A percentile compares a stretch with the other conserved stretches of the same genome.
These are phyloP conservation scores for Pyronema omphalodes DNA, from an alignment of 495 filamentous ascomycete species.

Conservation along the genomic window DNA sequence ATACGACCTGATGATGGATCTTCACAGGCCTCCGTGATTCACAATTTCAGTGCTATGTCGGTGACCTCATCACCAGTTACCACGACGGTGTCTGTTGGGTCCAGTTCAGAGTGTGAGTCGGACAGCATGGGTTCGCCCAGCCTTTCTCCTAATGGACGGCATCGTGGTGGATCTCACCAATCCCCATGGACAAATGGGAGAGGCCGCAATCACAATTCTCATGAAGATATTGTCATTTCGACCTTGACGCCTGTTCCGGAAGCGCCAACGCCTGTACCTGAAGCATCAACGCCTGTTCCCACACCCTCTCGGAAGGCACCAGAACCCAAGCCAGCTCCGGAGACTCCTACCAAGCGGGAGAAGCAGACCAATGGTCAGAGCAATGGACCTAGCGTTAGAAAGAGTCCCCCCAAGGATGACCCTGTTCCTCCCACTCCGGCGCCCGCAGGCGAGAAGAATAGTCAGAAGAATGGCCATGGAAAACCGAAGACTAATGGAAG, in stretches of 20 bases:
- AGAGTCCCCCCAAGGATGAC: background rate
- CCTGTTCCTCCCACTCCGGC: conserved; percentile 4
- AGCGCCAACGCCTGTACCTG: conserved; percentile 8
- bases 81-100: background rate
- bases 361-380: background rate
- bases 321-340: conserved; percentile 7
- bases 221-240: conserved; percentile 14
- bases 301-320: conserved; percentile 4
- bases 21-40: background rate
- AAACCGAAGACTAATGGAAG: conserved; percentile 9
- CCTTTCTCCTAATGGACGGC: conserved; percentile 15
- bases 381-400: conserved; percentile 1
- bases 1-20: background rate
- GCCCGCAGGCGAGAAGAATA: background rate
- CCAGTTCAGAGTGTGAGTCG: conserved; percentile 5
- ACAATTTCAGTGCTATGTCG: background rate
- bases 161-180: conserved; percentile 15
- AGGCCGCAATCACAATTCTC: conserved; percentile 8
- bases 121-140: conserved; percentile 7
- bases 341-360: background rate
- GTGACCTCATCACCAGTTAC: background rate
- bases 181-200: conserved; percentile 19
- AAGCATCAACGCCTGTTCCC: conserved; percentile 1
- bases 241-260: conserved; percentile 11
- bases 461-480: conserved; percentile 7